A percentile compares a stretch with the other conserved stretches of the same genome.
Conservation (phyloP, 352 stramenopile genomes). For the Phytopythium vexans region DNA sequence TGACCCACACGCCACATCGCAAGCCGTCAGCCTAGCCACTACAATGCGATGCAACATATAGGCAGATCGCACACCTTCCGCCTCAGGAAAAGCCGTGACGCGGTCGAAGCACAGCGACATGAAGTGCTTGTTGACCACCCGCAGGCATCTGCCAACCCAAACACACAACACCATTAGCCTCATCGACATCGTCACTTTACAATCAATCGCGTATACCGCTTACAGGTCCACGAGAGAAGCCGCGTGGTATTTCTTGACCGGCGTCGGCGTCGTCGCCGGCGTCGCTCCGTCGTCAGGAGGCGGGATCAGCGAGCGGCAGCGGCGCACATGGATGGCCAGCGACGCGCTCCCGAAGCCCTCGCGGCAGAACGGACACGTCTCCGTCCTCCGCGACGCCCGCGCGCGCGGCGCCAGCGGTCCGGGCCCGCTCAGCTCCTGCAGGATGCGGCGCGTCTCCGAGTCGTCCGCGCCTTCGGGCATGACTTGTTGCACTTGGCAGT, state of each 20-base stretch:
- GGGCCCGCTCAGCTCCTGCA: conserved; percentile 25
- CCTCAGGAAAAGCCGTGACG: conserved; percentile 45
- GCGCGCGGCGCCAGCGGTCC: conserved; percentile 11
- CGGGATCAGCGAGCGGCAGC: conserved; percentile 46
- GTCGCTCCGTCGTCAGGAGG: conserved; percentile 14
- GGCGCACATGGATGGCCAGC: conserved; percentile 55
- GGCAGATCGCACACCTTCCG: conserved; percentile 36
- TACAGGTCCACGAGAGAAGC: conserved; percentile 59
- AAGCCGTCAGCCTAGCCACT: background rate
- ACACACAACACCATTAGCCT: background rate
- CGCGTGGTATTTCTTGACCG: conserved; percentile 20
- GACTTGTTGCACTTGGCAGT: no score
- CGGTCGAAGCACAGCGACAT: conserved; percentile 66
- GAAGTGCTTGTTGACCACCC: conserved; percentile 66
- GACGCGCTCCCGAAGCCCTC: conserved; percentile 57
- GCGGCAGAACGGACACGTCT: conserved; percentile 50
- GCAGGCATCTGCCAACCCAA: conserved; percentile 37
- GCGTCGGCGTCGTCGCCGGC: conserved; percentile 8
- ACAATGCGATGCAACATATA: background rate
- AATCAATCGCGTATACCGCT: conserved; percentile 15
- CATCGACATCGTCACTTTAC: background rate
- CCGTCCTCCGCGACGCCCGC: conserved; percentile 19
- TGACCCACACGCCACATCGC: conserved; percentile 12
- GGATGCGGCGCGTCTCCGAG: conserved; percentile 30
- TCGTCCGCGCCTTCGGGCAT: conserved; percentile 13